Evolutionary conservation across 306 rosid species (phyloP), one percentile per base, ranked within the genome.

Genomic region (Begonia loranthoides): DNA sequence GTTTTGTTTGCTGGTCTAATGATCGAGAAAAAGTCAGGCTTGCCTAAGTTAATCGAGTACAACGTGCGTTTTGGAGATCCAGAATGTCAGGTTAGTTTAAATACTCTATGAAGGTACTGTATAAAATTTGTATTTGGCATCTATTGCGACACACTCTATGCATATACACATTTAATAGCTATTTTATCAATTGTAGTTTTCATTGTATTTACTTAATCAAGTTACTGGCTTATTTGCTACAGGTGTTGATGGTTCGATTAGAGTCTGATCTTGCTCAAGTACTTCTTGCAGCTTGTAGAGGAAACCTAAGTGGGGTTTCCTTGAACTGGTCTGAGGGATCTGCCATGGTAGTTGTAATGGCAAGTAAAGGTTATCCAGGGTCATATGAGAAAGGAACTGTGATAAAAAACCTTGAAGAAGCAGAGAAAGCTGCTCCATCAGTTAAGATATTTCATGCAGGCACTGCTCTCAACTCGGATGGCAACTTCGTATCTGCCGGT

Each of bases 51-150:
- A 56, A 90, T 90, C 4, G 99, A 86, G 76, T 90, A 90, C 69
- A 90, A 90, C 40, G 95, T 90, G 51, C 92, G 99, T 44, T 85
- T 90, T 63, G 99, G 99, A n/a, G 94, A 90, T 74, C 99, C 99
- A 1, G 99, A 90, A 72, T 90, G 99, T 57, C 95, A 86, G 94
- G 96, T 87, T 52, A 57, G 90, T 78, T 36, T 44, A 52, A 50
- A 52, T 61, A 17, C 47, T 22, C 41, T 24, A 24, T 24, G 47
- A 17, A 40, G 39, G 19, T 1, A 44, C 12, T 22, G 10, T 44
- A 36, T 28, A 8, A 4, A 45, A 57, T 45, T 57, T 45, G 13
- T 13, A 28, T 5, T 28, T 28, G 36, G 36, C 36, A 28, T 28
- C 9, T 28, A 28, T 7, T 28, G 36, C 36, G 9, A 28, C 4